Base-by-base conservation (phyloP, 352 stramenopile genomes). In the Blastocystis sp. region DNA sequence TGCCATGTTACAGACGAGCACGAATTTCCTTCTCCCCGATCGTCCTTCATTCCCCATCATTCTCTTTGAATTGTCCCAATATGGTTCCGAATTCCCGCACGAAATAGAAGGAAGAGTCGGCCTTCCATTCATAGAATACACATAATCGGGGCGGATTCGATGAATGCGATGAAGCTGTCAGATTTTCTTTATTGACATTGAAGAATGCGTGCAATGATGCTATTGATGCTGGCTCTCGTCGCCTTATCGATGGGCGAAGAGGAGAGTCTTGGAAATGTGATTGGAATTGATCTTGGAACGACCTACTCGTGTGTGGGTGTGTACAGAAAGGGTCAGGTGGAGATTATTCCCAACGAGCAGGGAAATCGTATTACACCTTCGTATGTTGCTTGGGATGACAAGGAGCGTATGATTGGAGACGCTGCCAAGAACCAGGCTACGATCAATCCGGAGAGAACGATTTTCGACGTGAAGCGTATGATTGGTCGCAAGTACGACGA, bases 311-410 rank as follows among this genome's bases (percentile, higher is more conserved):
- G 94, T 79, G 94, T 98, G 78, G 18, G 93, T 97, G 87, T 91
- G 91, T 87, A 96, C 97, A 87, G 32, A 93, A 63, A 97, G 97
- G 87, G 94, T 97, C 87, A 92, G 97, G 96, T 97, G 88, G 91
- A 94, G 42, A 97, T 93, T 38, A 97, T 94, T 0, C 94, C 94
- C 1, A 97, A 97, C 89, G 94, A 97, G 89, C 93, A 97, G 87
- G 94, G 94, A 51, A 98, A 98, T 90, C 95, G 95, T 89, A 99
- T 98, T 89, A 99, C 96, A 76, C 96, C 96, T 18, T 97, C 94
- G 32, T 97, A 97, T 87, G 94, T 97, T 53, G 93, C 93, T 4
- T 97, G 97, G 90, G 97, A 92, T 34, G 93, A 96, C 73, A 93
- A 90, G 1, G 94, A 97, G 87, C 91, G 93, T 59, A 89, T 98